Base-by-base conservation (phyloP, 2,329 filamentous ascomycete species). In the Phaeosphaeria sp. region DNA sequence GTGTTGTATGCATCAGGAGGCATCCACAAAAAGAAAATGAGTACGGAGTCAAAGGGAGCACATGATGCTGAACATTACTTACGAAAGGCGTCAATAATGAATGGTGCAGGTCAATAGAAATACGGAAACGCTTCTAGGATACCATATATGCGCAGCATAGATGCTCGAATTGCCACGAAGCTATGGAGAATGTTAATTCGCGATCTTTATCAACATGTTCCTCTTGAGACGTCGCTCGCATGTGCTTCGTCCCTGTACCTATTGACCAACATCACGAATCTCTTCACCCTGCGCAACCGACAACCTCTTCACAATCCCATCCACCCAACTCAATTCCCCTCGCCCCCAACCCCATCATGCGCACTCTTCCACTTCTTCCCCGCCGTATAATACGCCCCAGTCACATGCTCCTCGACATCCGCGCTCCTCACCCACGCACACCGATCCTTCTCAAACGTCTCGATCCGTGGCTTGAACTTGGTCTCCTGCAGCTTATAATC, bases 401-500 rank as follows among this genome's bases (percentile, higher is more conserved):
- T 25, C 2, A 60, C 57, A 39, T 58, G 57, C 53, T 63, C 52
- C 6, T 63, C 18, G 13, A 63, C 60, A 9, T 40, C 44, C 20
- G 60, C 54, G 11, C 45, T 46, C 53, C 33, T 53, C 44, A 53
- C 24, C 51, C 51, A 53, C 45, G 1, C 21, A 18, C 44, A 51
- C n/a, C 84, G 76, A 59, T 83, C 77, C 69, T 84, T 80, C 1
- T 73, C 74, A 66, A 81, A 88, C 46, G 80, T 77, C 75, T 88
- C 86, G 1, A 81, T 59, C 53, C 68, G 69, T 0, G 86, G 86
- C 66, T 76, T 83, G 59, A 89, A 71, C 66, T 80, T 82, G 0
- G 81, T 85, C 74, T 87, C 84, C 39, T 83, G 80, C 55, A 89
- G 65, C 45, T 66, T 69, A 51, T 85, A 85, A 71, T 88, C 86